Evolutionary conservation across 345 rosid genomes (phyloP).

Genomic region (Adansonia digitata): DNA sequence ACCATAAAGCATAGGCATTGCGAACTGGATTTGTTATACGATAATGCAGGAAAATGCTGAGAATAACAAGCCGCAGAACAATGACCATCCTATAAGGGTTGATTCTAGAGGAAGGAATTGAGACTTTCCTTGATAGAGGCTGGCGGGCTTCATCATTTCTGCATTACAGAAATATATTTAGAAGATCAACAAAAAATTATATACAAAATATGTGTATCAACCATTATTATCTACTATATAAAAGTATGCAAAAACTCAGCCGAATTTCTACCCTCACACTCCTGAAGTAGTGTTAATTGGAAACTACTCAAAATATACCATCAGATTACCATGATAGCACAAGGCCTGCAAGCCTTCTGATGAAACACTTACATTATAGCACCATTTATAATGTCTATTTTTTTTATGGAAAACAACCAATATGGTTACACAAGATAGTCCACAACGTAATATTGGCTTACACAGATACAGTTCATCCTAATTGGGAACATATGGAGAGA

Average conservation of each 20-base stretch:
- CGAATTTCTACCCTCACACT: not conserved
- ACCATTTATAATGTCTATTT: not conserved
- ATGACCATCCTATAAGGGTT: constrained; percentile 95
- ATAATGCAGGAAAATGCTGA: constrained; percentile 76
- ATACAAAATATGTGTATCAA: not conserved
- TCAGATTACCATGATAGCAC: not conserved
- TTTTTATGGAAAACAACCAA: not conserved
- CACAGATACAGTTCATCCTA: not conserved
- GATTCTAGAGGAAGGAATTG: constrained; percentile 71
- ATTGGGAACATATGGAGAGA: not conserved
- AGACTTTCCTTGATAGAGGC: not conserved
- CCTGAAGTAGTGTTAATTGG: not conserved
- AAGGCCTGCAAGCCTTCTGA: not conserved
- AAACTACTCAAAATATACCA: not conserved
- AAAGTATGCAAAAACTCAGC: not conserved
- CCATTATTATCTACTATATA: not conserved
- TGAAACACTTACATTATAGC: not conserved
- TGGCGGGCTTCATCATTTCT: not conserved
- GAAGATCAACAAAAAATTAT: not conserved
- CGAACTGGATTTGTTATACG: constrained; percentile 83
- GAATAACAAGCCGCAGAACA: constrained; percentile 73
- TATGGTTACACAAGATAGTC: not conserved
- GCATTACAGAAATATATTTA: not conserved
- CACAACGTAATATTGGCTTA: not conserved
- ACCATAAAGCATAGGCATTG: constrained; percentile 79